Evolutionary conservation across 2,329 filamentous ascomycete genomes (phyloP).

Genomic region (Canariomyces notabilis): DNA sequence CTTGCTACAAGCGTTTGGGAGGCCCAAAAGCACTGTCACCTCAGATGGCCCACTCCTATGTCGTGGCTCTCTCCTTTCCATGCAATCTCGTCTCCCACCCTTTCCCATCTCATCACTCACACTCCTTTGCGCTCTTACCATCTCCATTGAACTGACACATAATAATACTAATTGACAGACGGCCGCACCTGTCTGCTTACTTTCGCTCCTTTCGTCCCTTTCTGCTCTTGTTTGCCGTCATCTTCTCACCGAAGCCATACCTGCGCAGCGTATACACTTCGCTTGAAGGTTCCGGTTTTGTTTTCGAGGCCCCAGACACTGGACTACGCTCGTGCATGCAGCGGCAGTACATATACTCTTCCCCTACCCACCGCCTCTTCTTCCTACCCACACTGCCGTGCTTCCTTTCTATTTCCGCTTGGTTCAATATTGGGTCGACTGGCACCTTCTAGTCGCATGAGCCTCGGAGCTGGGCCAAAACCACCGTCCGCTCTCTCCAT

Average conservation of each 20-base stretch:
- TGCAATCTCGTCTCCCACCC: not conserved
- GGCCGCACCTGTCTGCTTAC: slow-evolving; percentile 13
- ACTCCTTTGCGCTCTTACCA: not conserved
- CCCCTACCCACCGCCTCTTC: slow-evolving; percentile 4
- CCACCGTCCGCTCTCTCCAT: not conserved
- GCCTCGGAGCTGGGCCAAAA: not conserved
- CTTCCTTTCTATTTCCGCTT: not conserved
- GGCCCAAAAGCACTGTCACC: not conserved
- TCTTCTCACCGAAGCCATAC: not conserved
- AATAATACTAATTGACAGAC: slow-evolving; percentile 17
- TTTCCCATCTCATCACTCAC: not conserved
- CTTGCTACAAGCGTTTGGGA: not conserved
- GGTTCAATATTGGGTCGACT: not conserved
- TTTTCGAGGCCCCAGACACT: not conserved
- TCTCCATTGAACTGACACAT: slow-evolving; percentile 6
- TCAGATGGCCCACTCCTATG: not conserved
- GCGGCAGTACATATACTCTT: slow-evolving; percentile 3
- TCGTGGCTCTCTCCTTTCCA: slow-evolving; percentile 1
- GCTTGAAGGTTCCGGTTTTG: not conserved
- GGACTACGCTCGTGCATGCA: not conserved
- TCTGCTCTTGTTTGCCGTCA: slow-evolving; percentile 1
- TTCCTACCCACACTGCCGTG: slow-evolving; percentile 11
- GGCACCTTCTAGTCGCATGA: not conserved
- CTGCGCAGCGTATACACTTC: no score
- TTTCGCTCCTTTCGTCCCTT: slow-evolving; percentile 16